These are phyloP conservation scores for Quercus gilva DNA, from an alignment of 306 rosid species.

Conservation along the genomic window DNA sequence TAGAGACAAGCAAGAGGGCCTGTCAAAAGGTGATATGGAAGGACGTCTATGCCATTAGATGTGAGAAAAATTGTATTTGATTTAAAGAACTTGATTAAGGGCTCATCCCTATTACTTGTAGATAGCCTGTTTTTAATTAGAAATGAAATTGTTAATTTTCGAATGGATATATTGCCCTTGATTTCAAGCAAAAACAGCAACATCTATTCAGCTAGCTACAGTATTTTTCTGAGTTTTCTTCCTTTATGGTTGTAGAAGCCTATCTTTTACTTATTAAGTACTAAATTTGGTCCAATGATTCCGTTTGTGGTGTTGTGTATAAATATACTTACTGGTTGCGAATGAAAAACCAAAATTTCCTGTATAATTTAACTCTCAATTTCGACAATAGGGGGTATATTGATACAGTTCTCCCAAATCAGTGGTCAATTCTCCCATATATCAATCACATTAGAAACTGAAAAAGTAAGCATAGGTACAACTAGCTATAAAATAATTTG, in stretches of 20 bases:
- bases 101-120: conserved; percentile 27
- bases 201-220: not conserved
- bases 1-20: conserved; percentile 27
- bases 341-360: no score
- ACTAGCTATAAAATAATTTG: no score
- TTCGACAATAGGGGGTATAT: no score
- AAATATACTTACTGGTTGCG: no score
- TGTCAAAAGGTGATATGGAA: conserved; percentile 13
- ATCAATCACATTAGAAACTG: no score
- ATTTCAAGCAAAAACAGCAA: not conserved
- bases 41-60: conserved; percentile 21
- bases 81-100: conserved; percentile 19
- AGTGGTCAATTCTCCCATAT: no score
- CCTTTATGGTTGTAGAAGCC: not conserved
- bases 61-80: conserved; percentile 24
- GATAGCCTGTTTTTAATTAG: conserved; percentile 34
- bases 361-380: no score
- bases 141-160: conserved; percentile 14
- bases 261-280: no score
- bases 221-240: not conserved
- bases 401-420: no score
- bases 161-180: not conserved
- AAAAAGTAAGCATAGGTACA: no score
- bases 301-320: no score
- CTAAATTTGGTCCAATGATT: no score